A percentile compares a stretch with the other conserved stretches of the same genome.
Conservation (phyloP, 2,329 filamentous ascomycete species). For the Aspergillus ruber region DNA sequence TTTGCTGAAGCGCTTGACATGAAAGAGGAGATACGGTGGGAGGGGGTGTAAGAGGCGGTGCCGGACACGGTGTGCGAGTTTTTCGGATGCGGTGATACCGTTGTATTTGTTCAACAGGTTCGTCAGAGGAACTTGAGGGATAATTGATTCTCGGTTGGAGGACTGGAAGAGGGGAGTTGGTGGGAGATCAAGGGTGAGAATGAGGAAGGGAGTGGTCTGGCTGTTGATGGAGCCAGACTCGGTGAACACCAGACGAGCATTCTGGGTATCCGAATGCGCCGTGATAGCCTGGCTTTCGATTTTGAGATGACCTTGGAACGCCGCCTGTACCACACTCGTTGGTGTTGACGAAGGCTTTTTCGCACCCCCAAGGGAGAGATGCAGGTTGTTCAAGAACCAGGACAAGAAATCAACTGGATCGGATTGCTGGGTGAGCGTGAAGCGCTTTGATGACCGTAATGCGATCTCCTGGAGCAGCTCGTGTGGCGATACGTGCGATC, state of each 20-base stretch:
- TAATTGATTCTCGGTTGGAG: constrained; percentile 89
- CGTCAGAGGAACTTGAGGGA: constrained; percentile 68
- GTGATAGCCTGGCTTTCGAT: constrained; percentile 93
- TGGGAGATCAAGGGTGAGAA: constrained; percentile 88
- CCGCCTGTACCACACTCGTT: constrained; percentile 74
- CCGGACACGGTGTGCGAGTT: constrained; percentile 77
- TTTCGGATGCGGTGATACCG: constrained; percentile 78
- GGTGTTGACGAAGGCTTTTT: constrained; percentile 66
- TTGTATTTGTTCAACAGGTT: constrained; percentile 89
- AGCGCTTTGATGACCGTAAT: constrained; percentile 82
- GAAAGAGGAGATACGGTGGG: constrained; percentile 84
- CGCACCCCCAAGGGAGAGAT: constrained; percentile 82
- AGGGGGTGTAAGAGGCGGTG: constrained; percentile 87
- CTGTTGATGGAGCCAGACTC: constrained; percentile 77
- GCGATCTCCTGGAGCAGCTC: constrained; percentile 94
- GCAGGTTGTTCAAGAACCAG: constrained; percentile 96
- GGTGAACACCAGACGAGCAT: constrained; percentile 85
- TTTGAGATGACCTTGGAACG: constrained; percentile 88
- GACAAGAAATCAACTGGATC: constrained; percentile 95
- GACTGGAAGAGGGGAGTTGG: constrained; percentile 93
- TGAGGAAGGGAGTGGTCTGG: constrained; percentile 72
- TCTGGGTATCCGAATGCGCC: constrained; percentile 71
- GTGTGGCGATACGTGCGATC: constrained; percentile 92
- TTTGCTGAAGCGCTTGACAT: constrained; percentile 92
- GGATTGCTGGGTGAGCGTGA: constrained; percentile 82